These are phyloP conservation scores for Leccinum fibrillosum DNA, from an alignment of 768 basidiomycete genomes.

Conservation along the genomic window DNA sequence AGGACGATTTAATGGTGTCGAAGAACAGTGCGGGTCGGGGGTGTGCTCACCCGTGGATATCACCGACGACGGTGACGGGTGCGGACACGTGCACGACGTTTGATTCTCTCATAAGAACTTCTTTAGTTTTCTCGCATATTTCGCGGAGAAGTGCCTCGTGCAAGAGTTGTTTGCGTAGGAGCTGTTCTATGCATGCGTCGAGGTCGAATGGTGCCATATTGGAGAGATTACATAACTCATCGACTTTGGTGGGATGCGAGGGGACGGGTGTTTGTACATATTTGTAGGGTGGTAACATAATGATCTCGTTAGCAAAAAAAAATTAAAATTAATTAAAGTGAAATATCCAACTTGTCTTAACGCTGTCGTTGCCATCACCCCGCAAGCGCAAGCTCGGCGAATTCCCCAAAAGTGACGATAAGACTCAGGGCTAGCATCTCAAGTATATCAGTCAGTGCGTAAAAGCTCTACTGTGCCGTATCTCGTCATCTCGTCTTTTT, in stretches of 20 bases:
- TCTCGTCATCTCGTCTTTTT: slow-evolving; percentile 13
- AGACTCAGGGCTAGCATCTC: slow-evolving; percentile 10
- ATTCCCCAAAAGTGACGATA: neutral
- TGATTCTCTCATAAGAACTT: slow-evolving; percentile 97
- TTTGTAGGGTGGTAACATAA: slow-evolving; percentile 9
- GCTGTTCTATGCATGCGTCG: slow-evolving; percentile 91
- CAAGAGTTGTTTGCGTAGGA: slow-evolving; percentile 87
- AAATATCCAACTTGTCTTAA: neutral
- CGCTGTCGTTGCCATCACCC: neutral
- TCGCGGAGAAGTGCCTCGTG: slow-evolving; percentile 94
- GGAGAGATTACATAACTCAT: slow-evolving; percentile 4
- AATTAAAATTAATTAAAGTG: slow-evolving; percentile 8
- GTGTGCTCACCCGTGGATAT: slow-evolving; percentile 91
- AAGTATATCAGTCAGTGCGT: slow-evolving; percentile 9
- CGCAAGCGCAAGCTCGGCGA: slow-evolving; percentile 2
- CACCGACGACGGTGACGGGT: slow-evolving; percentile 97
- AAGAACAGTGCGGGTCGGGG: slow-evolving; percentile 3
- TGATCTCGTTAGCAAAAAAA: slow-evolving; percentile 6
- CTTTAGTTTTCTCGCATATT: slow-evolving; percentile 99
- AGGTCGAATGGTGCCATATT: slow-evolving; percentile 75
- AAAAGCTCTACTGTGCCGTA: slow-evolving; percentile 10
- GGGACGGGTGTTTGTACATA: slow-evolving; percentile 15
- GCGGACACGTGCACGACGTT: slow-evolving; percentile 97
- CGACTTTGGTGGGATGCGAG: neutral
- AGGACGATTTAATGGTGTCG: slow-evolving; percentile 35